Evolutionary conservation across 208 protist species (phyloP), one percentile per base, ranked within the genome.

Genomic region (Wallacemonas sp.): DNA sequence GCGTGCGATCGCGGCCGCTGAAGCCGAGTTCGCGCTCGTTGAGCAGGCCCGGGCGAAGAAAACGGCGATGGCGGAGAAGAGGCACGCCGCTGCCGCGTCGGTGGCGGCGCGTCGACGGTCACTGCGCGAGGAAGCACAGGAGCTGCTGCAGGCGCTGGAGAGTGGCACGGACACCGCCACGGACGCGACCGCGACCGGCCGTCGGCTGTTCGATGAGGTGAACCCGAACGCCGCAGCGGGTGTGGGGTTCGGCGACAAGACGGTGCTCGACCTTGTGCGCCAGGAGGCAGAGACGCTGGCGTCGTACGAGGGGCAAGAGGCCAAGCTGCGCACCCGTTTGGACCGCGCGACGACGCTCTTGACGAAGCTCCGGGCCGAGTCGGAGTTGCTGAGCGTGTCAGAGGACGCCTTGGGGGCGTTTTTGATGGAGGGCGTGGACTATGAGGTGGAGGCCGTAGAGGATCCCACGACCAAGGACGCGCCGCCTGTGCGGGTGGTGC

Each of bases 321-420:
- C 19, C 29, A 58, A 68, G 50, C 63, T 68, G 44, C 48, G 19
- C 34, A 15, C 8, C 22, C 30, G 52, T 6, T 27, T 33, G 21
- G 50, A 3, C 2, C 30, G 39, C 15, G 30, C 54, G 3, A 52
- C 24, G 38, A 17, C n/a, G 26, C 52, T 54, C 53, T 53, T 26
- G 33, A 41, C 17, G 36, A 26, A 5, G 59, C 59, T 68, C 22
- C 32, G 13, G 8, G 38, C 44, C 5, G 63, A 58, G 54, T 68
- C 63, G 37, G 39, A 32, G 39, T 10, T 50, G 52, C 58, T 85
- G 54, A 17, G 17, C n/a, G 42, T 59, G 33, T 85, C 78, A 0
- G 78, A 85, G 67, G 70, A 48, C 27, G 69, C 78, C 19, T 60
- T 83, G 1, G 19, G 54, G 2, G 19, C 37, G 8, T 19, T 57